phyloP scores from a whole-genome alignment of 2,329 filamentous ascomycete genomes.

The Pyricularia sp. region DNA sequence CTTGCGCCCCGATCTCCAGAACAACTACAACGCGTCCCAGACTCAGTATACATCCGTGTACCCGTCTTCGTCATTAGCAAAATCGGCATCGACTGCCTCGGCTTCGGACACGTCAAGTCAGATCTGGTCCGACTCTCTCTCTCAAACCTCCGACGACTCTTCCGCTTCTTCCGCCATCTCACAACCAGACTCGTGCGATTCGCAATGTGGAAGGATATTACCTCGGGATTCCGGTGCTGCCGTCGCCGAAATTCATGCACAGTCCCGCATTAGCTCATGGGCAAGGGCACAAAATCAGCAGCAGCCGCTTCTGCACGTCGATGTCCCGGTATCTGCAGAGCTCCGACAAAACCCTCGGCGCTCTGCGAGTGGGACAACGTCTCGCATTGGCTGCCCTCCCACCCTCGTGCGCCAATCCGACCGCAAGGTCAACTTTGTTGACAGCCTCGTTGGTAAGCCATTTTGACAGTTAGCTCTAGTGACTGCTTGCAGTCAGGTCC shows the following conservation, averaged over 20 bases:
- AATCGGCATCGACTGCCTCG: conserved; percentile 69
- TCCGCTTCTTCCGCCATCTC: conserved; percentile 36
- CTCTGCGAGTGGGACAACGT: conserved; percentile 42
- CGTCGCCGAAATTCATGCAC: neutral
- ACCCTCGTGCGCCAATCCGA: conserved; percentile 77
- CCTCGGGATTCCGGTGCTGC: neutral
- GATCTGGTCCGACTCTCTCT: conserved; percentile 66
- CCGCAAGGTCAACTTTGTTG: conserved; percentile 90
- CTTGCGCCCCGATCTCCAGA: conserved; percentile 25
- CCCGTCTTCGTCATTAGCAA: conserved; percentile 53
- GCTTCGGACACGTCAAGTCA: conserved; percentile 67
- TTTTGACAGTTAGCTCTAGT: neutral
- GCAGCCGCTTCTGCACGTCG: conserved; percentile 20
- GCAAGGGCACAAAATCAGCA: conserved; percentile 17
- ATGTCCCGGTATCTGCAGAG: conserved; percentile 40
- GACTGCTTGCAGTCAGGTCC: neutral
- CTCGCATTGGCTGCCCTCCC: conserved; percentile 57
- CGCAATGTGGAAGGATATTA: neutral
- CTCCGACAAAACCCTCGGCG: conserved; percentile 56
- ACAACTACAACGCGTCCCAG: conserved; percentile 31
- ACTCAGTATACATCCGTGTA: neutral
- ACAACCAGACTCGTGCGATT: conserved; percentile 31
- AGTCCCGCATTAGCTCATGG: conserved; percentile 16
- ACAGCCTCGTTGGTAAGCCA: conserved; percentile 89
- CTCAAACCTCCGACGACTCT: conserved; percentile 61